Percentiles rank a stretch among this genome's conserved stretches.
These are phyloP conservation scores for Hordeum marinum DNA, from an alignment of 176 grass and related monocot genomes.

Conservation along the genomic window DNA sequence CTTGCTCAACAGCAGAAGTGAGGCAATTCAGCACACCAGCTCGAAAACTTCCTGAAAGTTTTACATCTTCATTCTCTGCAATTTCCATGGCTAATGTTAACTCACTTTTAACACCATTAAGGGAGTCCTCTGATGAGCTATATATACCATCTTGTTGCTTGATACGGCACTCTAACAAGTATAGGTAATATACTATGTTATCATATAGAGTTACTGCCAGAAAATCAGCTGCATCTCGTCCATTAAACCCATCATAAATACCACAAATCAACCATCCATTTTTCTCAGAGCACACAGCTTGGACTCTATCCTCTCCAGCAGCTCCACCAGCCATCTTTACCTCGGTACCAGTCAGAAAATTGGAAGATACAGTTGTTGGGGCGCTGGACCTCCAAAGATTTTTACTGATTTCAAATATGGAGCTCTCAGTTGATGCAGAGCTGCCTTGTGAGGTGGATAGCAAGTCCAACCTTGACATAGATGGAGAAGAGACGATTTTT, in stretches of 20 bases:
- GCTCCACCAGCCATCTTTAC: slow-evolving; percentile 93
- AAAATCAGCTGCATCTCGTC: slow-evolving; percentile 97
- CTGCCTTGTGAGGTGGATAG: slow-evolving; percentile 50
- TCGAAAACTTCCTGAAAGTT: slow-evolving; percentile 56
- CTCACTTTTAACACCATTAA: slow-evolving; percentile 49
- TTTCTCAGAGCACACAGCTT: slow-evolving; percentile 98
- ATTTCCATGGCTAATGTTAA: slow-evolving; percentile 60
- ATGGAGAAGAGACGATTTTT: slow-evolving; percentile 83
- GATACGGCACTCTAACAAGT: slow-evolving; percentile 66
- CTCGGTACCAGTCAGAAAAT: slow-evolving; percentile 76
- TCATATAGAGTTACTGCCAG: slow-evolving; percentile 91
- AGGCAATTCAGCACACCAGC: slow-evolving; percentile 77
- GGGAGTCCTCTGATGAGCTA: slow-evolving; percentile 16
- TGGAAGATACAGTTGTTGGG: slow-evolving; percentile 61
- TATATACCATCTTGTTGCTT: slow-evolving; percentile 44
- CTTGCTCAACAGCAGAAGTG: slow-evolving; percentile 76
- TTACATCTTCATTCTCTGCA: slow-evolving; percentile 52
- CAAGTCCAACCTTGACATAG: slow-evolving; percentile 75
- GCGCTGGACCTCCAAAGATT: slow-evolving; percentile 56
- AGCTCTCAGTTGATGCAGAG: slow-evolving; percentile 36
- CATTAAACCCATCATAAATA: slow-evolving; percentile 99
- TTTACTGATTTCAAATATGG: slow-evolving; percentile 62
- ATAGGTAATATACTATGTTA: slow-evolving; percentile 81
- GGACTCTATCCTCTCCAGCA: slow-evolving; percentile 97
- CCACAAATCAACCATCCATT: slow-evolving; percentile 98